Evolutionary conservation across 1,284 basidiomycete species (phyloP), one percentile per base, ranked within the genome.

Genomic region (Hortiboletus rubellus): DNA sequence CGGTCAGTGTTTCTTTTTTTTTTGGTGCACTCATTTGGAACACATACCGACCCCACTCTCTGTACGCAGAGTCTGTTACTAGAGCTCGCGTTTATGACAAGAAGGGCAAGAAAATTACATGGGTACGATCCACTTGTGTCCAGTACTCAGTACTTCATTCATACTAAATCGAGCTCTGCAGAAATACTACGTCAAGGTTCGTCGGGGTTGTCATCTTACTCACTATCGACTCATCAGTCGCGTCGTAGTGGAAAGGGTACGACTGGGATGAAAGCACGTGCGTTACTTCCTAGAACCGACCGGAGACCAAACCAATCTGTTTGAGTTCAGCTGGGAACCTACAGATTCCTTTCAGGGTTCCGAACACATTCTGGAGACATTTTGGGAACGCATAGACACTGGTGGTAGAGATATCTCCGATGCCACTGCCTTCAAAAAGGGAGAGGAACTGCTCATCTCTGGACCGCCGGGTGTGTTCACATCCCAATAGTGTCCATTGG

Each of bases 221-320:
- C 46, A 15, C 43, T 46, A 17, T 46, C 14, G 54, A 49, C 54
- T 61, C 24, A 56, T 36, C 27, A 57, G 37, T 43, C 52, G 38
- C 47, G 49, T 57, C 37, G 18, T 60, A 90, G 87, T 90, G 87
- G 87, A 89, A 87, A 68, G 82, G 81, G 14, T 90, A 86, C 63
- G 67, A 64, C 30, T 62, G 73, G n/a, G 72, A 77, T 1, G 84
- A 87, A 38, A 82, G 86, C 77, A 90, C 87, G 87, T 87, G 74
- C 64, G 88, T 79, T 10, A 49, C n/a, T 42, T 49, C 51, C 22
- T 24, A 46, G 46, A 45, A 30, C 41, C 27, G 22, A n/a, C 38
- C 36, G 27, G 17, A 30, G 8, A 52, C 36, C 50, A 57, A 10
- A 57, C 43, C n/a, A 55, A 67, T 55, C 24, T 14, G 18, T 46